Evolutionary conservation across 768 basidiomycete species (phyloP).

Genomic region (Pleurotus salmoneostramineus): DNA sequence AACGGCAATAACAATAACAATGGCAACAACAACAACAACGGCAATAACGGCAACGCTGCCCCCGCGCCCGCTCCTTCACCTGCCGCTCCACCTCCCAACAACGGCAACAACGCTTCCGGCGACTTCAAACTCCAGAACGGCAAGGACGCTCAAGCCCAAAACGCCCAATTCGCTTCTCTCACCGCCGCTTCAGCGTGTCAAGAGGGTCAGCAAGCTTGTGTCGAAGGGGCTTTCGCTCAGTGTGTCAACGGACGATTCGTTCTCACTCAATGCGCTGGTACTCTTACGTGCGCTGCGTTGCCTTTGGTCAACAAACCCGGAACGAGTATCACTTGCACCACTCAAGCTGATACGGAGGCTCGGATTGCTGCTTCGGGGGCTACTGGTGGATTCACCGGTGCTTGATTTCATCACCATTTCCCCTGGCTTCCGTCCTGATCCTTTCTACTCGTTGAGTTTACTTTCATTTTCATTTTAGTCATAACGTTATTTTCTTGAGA

Average conservation of each 20-base stretch:
- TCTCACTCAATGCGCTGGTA: conserved; percentile 21
- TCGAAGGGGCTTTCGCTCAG: conserved; percentile 39
- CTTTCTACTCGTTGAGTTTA: not conserved
- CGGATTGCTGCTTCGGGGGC: conserved; percentile 40
- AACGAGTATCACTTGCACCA: conserved; percentile 40
- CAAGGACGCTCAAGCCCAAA: conserved; percentile 32
- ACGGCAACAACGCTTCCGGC: conserved; percentile 4
- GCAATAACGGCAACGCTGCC: conserved; percentile 1
- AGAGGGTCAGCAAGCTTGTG: conserved; percentile 40
- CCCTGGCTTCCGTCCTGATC: not conserved
- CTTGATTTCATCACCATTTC: not conserved
- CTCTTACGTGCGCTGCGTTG: conserved; percentile 33
- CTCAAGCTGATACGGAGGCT: conserved; percentile 36
- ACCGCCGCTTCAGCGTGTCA: conserved; percentile 33
- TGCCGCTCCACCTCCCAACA: not conserved
- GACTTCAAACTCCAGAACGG: conserved; percentile 31
- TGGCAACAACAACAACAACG: not conserved
- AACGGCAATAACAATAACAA: conserved; percentile 1
- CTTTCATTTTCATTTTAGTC: too few relatives aligned
- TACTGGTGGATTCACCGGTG: conserved; percentile 21
- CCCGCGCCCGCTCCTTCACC: conserved; percentile 1
- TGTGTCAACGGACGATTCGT: conserved; percentile 41
- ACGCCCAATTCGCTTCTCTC: conserved; percentile 35
- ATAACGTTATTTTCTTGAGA: too few relatives aligned
- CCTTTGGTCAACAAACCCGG: conserved; percentile 39